Conservation (phyloP, 768 basidiomycete species). For the Mycena amicta region DNA sequence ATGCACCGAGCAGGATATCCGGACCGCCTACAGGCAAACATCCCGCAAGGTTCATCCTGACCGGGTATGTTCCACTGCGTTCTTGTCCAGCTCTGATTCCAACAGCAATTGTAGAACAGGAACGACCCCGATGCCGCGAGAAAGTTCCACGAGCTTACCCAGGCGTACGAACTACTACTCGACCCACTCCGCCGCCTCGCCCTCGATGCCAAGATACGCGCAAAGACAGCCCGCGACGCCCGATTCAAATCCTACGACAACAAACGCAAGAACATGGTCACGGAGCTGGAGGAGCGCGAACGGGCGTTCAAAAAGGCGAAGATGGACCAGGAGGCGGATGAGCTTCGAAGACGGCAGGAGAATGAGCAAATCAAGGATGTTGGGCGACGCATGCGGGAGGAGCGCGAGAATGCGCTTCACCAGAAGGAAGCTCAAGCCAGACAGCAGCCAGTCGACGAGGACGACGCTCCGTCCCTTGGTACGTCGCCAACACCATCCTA, state of each 20-base stretch:
- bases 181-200: conserved; percentile 80
- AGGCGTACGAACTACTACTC: conserved; percentile 78
- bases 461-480: conserved; percentile 64
- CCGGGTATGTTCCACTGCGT: conserved; percentile 51
- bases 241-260: conserved; percentile 71
- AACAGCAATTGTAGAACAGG: conserved; percentile 55
- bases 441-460: conserved; percentile 36
- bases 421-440: conserved; percentile 46
- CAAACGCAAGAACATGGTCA: conserved; percentile 74
- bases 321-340: conserved; percentile 62
- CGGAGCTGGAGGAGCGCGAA: conserved; percentile 80
- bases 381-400: conserved; percentile 67
- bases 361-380: conserved; percentile 77
- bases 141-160: conserved; percentile 84
- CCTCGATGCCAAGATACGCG: conserved; percentile 76
- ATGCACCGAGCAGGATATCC: conserved; percentile 76
- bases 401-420: conserved; percentile 57
- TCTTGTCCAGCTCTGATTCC: conserved; percentile 15
- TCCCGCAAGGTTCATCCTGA: conserved; percentile 90
- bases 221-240: conserved; percentile 66
- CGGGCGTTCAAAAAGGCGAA: conserved; percentile 73
- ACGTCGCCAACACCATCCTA: conserved; percentile 18
- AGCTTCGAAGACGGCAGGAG: conserved; percentile 55
- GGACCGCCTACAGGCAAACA: conserved; percentile 75
- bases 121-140: conserved; percentile 83